Evolutionary conservation across 371 early-diverging fungal species (phyloP).

Genomic region (Lichtheimia ornata): DNA sequence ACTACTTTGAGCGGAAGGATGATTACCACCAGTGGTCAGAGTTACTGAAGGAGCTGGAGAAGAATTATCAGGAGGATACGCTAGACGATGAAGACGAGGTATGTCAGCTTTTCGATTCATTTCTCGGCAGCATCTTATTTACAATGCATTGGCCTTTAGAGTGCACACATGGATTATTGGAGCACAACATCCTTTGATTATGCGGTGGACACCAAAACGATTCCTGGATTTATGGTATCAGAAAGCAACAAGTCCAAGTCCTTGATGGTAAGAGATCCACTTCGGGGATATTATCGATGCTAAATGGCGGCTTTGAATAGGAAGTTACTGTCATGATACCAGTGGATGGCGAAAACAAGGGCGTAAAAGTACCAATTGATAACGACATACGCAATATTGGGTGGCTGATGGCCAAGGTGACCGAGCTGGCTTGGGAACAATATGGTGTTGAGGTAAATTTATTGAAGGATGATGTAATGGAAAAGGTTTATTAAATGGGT

Average conservation of each 20-base stretch:
- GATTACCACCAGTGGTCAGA: constrained; percentile 7
- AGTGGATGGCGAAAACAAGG: constrained; percentile 1
- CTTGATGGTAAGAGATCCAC: no score
- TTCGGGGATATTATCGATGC: no score
- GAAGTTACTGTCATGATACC: constrained; percentile 9
- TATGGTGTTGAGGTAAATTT: constrained; percentile 30
- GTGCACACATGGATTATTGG: no score
- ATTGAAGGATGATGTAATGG: constrained; percentile 21
- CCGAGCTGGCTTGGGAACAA: constrained; percentile 22
- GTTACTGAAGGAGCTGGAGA: neutral
- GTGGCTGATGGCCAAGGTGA: constrained; percentile 24
- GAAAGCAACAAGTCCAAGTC: no score
- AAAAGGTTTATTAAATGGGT: neutral
- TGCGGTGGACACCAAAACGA: no score
- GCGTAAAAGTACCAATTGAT: constrained; percentile 13
- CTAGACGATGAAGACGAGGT: neutral
- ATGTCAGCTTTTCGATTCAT: neutral
- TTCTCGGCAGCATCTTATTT: no score
- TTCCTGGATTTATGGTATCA: no score
- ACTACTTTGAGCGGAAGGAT: constrained; percentile 9
- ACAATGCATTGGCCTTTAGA: no score
- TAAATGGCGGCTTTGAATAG: no score
- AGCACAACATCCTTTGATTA: no score
- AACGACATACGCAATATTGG: constrained; percentile 11
- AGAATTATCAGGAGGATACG: neutral